A percentile compares a stretch with the other conserved stretches of the same genome.
These are phyloP conservation scores for Didymella pinodella DNA, from an alignment of 2,329 filamentous ascomycete species.

Conservation along the genomic window DNA sequence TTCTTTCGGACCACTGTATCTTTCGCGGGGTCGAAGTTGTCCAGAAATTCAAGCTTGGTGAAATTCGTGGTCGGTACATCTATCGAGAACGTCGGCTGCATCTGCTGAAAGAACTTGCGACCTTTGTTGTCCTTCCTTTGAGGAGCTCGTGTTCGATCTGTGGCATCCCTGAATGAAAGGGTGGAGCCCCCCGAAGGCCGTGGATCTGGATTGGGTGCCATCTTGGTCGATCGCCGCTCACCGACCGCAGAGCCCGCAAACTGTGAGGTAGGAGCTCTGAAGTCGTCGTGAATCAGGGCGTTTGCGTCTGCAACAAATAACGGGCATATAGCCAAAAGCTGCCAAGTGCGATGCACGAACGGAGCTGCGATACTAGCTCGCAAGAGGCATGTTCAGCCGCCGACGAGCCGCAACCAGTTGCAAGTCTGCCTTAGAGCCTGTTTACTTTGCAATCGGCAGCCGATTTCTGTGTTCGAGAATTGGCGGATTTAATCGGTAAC, in stretches of 20 bases:
- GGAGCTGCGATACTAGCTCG: conserved; percentile 7
- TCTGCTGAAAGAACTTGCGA: conserved; percentile 32
- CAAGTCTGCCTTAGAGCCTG: background rate
- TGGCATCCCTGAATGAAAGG: conserved; percentile 1
- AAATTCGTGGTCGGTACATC: conserved; percentile 21
- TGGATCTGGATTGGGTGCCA: conserved; percentile 12
- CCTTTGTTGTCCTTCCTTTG: conserved; percentile 19
- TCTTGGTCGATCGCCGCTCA: conserved; percentile 10
- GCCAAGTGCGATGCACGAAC: background rate
- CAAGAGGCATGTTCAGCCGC: conserved; percentile 1
- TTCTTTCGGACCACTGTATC: conserved; percentile 35
- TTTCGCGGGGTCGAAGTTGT: conserved; percentile 34
- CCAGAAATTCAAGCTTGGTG: conserved; percentile 32
- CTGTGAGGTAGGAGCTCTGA: background rate
- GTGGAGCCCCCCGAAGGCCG: conserved; percentile 8
- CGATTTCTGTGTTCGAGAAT: no score
- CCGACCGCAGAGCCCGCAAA: background rate
- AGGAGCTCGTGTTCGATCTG: conserved; percentile 2
- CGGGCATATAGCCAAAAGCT: conserved; percentile 1
- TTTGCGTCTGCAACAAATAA: background rate
- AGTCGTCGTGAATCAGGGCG: conserved; percentile 2
- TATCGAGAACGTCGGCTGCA: conserved; percentile 35
- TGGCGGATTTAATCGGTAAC: no score
- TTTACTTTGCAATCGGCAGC: no score
- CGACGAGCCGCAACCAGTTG: conserved; percentile 6